A percentile compares a stretch with the other conserved stretches of the same genome.
phyloP scores from a whole-genome alignment of 2,329 filamentous ascomycete genomes.

The Xylaria sp. region DNA sequence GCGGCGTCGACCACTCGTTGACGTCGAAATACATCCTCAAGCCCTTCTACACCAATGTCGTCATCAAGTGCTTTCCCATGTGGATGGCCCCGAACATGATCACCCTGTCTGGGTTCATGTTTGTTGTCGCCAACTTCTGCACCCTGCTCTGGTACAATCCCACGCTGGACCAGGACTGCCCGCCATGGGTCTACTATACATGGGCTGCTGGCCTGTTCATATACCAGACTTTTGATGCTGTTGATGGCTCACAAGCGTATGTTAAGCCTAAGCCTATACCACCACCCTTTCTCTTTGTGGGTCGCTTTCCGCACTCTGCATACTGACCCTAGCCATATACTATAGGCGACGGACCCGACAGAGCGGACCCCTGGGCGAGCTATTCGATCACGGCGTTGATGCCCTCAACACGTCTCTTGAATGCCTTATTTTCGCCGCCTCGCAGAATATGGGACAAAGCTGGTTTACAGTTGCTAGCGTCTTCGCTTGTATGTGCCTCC shows the following conservation, averaged over 20 bases:
- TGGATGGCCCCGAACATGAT: conserved; percentile 92
- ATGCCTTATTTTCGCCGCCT: conserved; percentile 88
- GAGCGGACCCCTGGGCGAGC: conserved; percentile 91
- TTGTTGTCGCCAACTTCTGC: conserved; percentile 88
- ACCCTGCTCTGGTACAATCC: conserved; percentile 97
- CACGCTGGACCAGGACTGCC: conserved; percentile 92
- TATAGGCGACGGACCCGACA: conserved; percentile 84
- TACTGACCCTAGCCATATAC: conserved; percentile 28
- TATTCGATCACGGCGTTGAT: conserved; percentile 98
- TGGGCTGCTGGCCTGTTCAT: conserved; percentile 92
- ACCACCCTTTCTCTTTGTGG: conserved; percentile 18
- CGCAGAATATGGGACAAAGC: conserved; percentile 91
- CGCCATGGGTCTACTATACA: conserved; percentile 91
- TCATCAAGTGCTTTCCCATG: conserved; percentile 95
- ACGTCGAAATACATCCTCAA: conserved; percentile 94
- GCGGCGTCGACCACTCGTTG: conserved; percentile 87
- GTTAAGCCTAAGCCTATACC: conserved; percentile 48
- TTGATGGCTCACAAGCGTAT: conserved; percentile 93
- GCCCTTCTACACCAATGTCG: conserved; percentile 95
- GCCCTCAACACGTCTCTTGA: conserved; percentile 96
- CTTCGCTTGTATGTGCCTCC: conserved; percentile 74
- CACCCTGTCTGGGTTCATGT: conserved; percentile 89
- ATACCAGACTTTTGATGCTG: conserved; percentile 98
- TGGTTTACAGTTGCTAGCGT: conserved; percentile 88
- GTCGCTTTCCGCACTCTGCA: conserved; percentile 24